These are phyloP conservation scores for Aspergillus aculeatus DNA, from an alignment of 2,329 filamentous ascomycete species.

Conservation along the genomic window DNA sequence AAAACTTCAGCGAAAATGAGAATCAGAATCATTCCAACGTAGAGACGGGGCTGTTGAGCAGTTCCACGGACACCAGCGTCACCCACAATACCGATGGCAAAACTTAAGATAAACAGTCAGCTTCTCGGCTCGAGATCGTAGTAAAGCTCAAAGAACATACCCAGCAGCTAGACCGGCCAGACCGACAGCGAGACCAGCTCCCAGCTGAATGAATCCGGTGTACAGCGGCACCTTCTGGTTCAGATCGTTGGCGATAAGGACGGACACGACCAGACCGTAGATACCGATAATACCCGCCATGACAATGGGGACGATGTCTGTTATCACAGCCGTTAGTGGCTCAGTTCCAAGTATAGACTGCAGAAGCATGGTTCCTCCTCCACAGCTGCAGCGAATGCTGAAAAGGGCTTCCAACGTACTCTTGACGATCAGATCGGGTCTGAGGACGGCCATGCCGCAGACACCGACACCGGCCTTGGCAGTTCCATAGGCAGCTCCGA, in stretches of 20 bases:
- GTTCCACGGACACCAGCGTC: conserved; percentile 54
- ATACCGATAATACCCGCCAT: conserved; percentile 99
- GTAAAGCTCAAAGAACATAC: conserved; percentile 30
- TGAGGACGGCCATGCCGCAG: conserved; percentile 94
- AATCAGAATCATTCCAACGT: conserved; percentile 98
- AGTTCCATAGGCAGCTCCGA: conserved; percentile 96
- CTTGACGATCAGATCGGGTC: conserved; percentile 98
- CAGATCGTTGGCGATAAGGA: conserved; percentile 79
- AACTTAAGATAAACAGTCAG: conserved; percentile 47
- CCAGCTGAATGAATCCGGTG: conserved; percentile 81
- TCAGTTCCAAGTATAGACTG: conserved; percentile 16
- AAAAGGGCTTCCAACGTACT: conserved; percentile 61
- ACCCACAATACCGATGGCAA: conserved; percentile 81
- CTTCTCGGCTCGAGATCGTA: not conserved
- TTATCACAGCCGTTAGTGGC: not conserved
- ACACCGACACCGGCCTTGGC: conserved; percentile 99
- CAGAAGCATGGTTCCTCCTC: not conserved
- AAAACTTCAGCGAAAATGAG: conserved; percentile 99
- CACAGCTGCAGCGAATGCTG: not conserved
- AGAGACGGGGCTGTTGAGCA: conserved; percentile 61
- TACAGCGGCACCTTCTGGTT: conserved; percentile 71
- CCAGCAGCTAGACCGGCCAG: conserved; percentile 78
- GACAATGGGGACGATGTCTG: conserved; percentile 99
- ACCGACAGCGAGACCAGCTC: conserved; percentile 78
- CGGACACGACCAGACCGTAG: conserved; percentile 86